Conservation (phyloP, 1,139 yeast species). For the Kodamaea sp. region DNA sequence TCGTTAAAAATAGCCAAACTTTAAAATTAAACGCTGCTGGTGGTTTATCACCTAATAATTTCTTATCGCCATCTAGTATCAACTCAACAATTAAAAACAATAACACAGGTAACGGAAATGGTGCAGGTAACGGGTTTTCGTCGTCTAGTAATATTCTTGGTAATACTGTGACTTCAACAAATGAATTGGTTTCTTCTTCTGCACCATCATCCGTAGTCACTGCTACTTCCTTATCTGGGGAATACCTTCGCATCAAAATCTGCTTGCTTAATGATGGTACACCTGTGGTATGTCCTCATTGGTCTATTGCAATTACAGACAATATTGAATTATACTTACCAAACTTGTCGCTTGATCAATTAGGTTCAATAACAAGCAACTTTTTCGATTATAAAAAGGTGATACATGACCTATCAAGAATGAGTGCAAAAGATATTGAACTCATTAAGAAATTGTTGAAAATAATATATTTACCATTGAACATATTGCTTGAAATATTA, state of each 20-base stretch:
- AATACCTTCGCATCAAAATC: constrained; percentile 66
- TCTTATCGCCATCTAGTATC: constrained; percentile 30
- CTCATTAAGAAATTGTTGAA: constrained; percentile 39
- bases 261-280: constrained; percentile 79
- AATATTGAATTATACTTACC: constrained; percentile 53
- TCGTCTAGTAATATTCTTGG: constrained; percentile 8
- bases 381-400: constrained; percentile 44
- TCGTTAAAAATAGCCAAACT: constrained; percentile 31
- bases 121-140: constrained; percentile 3
- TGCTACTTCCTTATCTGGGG: constrained; percentile 85
- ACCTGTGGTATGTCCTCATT: constrained; percentile 75
- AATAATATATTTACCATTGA: constrained; percentile 56
- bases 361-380: constrained; percentile 40
- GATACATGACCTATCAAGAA: constrained; percentile 36
- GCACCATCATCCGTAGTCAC: constrained; percentile 71
- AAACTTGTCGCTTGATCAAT: constrained; percentile 40
- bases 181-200: constrained; percentile 19
- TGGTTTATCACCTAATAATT: constrained; percentile 42
- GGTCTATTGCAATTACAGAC: constrained; percentile 57
- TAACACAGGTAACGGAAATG: constrained; percentile 3
- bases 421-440: constrained; percentile 35
- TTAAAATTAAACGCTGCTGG: constrained; percentile 38
- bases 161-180: constrained; percentile 16
- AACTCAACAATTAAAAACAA: constrained; percentile 12
- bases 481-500: constrained; percentile 52